Conservation (phyloP, 1,139 yeast genomes). For the Kodamaea fungicola region DNA sequence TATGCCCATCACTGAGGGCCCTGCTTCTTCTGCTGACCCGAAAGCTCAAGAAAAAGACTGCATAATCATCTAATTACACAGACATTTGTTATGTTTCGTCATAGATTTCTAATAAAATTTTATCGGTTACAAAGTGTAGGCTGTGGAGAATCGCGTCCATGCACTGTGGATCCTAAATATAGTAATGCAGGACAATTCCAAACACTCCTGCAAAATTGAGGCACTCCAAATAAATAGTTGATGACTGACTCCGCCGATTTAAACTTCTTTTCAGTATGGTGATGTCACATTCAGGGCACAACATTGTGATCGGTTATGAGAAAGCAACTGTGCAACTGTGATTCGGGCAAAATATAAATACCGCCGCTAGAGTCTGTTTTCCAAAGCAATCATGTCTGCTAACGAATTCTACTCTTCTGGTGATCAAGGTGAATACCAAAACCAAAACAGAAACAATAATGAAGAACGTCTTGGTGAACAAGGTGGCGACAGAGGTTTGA, state of each 20-base stretch:
- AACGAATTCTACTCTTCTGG: constrained; percentile 58
- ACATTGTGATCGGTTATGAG: background rate
- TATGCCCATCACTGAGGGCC: constrained; percentile 5
- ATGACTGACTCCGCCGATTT: no score
- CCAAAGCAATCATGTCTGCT: constrained; percentile 46
- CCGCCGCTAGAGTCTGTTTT: background rate
- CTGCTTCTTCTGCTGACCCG: constrained; percentile 6
- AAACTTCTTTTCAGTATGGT: no score
- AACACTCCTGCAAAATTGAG: no score
- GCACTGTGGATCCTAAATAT: no score
- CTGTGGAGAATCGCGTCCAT: no score
- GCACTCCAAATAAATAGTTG: no score
- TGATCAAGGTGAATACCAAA: constrained; percentile 37
- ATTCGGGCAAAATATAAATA: background rate
- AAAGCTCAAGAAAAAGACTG: constrained; percentile 44
- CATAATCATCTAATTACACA: constrained; percentile 28
- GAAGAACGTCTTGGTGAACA: constrained; percentile 18
- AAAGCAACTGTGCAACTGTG: background rate
- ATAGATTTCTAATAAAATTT: no score
- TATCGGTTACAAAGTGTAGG: no score
- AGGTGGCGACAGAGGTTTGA: constrained; percentile 50
- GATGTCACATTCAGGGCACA: no score
- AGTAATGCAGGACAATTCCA: no score
- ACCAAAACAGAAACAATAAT: constrained; percentile 17
- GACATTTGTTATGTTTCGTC: no score